Evolutionary conservation across 805 yeast genomes (phyloP).

Genomic region (Nakazawaea molendinolei): DNA sequence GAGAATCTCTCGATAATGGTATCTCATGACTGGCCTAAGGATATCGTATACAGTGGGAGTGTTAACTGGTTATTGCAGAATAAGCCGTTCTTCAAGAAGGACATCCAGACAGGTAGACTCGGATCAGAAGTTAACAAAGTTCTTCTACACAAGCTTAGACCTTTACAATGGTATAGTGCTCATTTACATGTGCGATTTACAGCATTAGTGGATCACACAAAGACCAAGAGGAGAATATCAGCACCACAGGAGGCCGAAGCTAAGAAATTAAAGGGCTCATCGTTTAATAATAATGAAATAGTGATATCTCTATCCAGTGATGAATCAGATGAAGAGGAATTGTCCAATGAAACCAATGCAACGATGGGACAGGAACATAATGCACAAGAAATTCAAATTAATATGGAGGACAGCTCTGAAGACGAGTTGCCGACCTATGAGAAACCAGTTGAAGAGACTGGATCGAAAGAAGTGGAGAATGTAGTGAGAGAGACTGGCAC

Average conservation of each 20-base stretch:
- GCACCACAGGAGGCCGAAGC: constrained; percentile 3
- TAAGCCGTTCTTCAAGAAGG: constrained; percentile 66
- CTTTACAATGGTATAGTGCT: constrained; percentile 79
- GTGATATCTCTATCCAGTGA: constrained; percentile 14
- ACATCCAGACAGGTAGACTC: constrained; percentile 49
- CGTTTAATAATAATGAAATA: constrained; percentile 21
- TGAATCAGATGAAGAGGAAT: constrained; percentile 18
- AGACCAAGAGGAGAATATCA: constrained; percentile 12
- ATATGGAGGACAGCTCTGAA: no score
- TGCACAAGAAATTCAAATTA: background rate
- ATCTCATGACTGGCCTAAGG: constrained; percentile 94
- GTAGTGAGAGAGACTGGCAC: no score
- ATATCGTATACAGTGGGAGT: constrained; percentile 63
- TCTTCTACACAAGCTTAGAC: constrained; percentile 48
- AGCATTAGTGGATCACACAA: constrained; percentile 39
- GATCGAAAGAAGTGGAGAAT: background rate
- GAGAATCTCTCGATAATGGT: constrained; percentile 47
- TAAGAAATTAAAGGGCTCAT: constrained; percentile 8
- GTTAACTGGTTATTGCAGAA: constrained; percentile 35
- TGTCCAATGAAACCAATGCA: no score
- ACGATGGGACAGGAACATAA: background rate
- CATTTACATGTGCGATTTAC: constrained; percentile 75
- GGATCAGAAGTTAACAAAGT: constrained; percentile 69
- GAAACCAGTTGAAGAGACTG: background rate
- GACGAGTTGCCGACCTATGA: constrained; percentile 6